These are phyloP conservation scores for Penicillium griseofulvum DNA, from an alignment of 2,329 filamentous ascomycete genomes.

Conservation along the genomic window DNA sequence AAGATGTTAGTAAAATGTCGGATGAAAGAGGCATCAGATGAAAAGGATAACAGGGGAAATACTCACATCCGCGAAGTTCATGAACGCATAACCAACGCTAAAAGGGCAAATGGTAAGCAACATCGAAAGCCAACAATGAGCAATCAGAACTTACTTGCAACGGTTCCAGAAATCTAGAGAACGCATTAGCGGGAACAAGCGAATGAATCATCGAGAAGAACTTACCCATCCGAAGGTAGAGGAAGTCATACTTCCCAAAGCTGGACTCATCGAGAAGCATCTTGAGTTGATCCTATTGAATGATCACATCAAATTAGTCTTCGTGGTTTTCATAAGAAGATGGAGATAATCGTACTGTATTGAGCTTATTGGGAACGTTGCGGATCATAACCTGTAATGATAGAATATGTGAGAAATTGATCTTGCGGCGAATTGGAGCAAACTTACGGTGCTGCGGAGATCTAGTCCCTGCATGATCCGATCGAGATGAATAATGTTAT, in stretches of 20 bases:
- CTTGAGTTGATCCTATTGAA: conserved; percentile 65
- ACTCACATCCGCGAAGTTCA: conserved; percentile 83
- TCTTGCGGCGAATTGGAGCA: neutral
- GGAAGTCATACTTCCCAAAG: conserved; percentile 84
- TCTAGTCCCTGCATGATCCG: conserved; percentile 2
- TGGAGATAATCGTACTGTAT: conserved; percentile 46
- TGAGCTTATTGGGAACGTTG: conserved; percentile 87
- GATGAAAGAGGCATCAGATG: neutral
- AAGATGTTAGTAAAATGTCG: conserved; percentile 37
- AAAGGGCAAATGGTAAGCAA: neutral
- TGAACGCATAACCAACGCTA: conserved; percentile 94
- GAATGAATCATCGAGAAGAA: neutral
- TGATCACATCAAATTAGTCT: neutral
- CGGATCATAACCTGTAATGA: conserved; percentile 75
- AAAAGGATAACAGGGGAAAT: neutral
- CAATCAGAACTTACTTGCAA: conserved; percentile 64
- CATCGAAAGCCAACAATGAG: neutral
- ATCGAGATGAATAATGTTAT: neutral
- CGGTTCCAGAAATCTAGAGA: conserved; percentile 70
- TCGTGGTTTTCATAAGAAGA: neutral
- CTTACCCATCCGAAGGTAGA: conserved; percentile 81
- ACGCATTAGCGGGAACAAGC: neutral
- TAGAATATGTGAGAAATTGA: conserved; percentile 1
- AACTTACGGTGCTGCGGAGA: conserved; percentile 8
- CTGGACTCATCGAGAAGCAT: conserved; percentile 73